A percentile compares a stretch with the other conserved stretches of the same genome.
phyloP scores from a whole-genome alignment of 345 rosid genomes.

The Cardiospermum halicacabum region DNA sequence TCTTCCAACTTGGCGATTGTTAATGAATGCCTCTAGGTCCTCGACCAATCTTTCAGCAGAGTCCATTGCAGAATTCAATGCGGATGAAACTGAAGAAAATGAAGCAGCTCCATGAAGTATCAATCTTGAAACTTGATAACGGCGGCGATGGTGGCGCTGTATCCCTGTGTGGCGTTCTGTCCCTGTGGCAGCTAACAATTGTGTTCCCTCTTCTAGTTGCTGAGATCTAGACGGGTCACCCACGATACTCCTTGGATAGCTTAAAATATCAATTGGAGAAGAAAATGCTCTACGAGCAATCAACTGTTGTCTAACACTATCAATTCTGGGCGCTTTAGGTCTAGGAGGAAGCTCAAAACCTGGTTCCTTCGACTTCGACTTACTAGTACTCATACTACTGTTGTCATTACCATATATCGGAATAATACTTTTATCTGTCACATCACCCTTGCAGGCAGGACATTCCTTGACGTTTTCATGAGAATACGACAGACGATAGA shows the following conservation, averaged over 20 bases:
- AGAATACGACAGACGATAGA: constrained; percentile 40
- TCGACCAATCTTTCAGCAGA: constrained; percentile 31
- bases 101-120: constrained; percentile 29
- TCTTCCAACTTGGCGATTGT: constrained; percentile 23
- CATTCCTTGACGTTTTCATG: constrained; percentile 39
- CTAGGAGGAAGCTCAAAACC: constrained; percentile 45
- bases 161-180: constrained; percentile 1
- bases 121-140: constrained; percentile 24
- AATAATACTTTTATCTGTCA: constrained; percentile 38
- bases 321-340: constrained; percentile 50
- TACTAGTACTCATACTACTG: constrained; percentile 6
- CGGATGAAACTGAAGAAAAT: constrained; percentile 31
- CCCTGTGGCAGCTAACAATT: no score
- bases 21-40: constrained; percentile 35
- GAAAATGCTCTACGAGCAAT: constrained; percentile 24
- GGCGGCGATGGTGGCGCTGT: constrained; percentile 14
- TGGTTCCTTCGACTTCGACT: constrained; percentile 29
- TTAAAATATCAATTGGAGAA: constrained; percentile 29
- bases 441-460: constrained; percentile 48
- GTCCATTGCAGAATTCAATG: constrained; percentile 36
- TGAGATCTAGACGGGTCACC: constrained; percentile 22
- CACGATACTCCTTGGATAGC: constrained; percentile 30
- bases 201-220: constrained; percentile 25
- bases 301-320: constrained; percentile 45
- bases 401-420: constrained; percentile 56